Evolutionary conservation across 495 filamentous ascomycete genomes (phyloP), one percentile per base, ranked within the genome.

Genomic region (Endocarpon pusillum): DNA sequence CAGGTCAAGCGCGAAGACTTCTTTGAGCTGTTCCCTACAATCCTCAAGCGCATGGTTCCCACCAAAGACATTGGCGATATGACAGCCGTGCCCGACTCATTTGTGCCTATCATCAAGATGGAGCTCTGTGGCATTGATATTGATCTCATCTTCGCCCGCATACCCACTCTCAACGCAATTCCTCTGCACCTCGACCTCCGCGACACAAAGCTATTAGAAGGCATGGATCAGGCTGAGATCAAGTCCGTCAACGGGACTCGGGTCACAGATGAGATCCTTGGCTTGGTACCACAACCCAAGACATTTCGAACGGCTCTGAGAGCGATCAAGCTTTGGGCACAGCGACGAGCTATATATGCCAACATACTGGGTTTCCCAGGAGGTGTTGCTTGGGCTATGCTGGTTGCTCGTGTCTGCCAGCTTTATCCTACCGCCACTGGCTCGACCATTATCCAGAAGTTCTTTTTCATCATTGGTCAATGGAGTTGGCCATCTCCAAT

Each of bases 401-500:
- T 96, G 44, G 85, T 96, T 14, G 89, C 89, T 16, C 66, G 89
- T 38, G 81, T 96, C 29, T 97, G 89, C 49, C 89, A 97, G 52
- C 64, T 96, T n/a, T 97, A 94, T 58, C 89, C 89, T 11, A 81
- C 80, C 49, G 89, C 91, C 11, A 78, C 79, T 6, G 80, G 78
- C 23, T 77, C 86, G 10, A 73, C 80, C 11, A 73, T 97, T 20
- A 73, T 96, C 19, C 63, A 66, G 46, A 94, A 92, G 54, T 97
- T 97, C 67, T 97, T 96, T 58, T 60, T 71, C 34, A 79, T 97
- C 47, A 81, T 96, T 61, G 68, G 69, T 39, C 71, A 75, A 42
- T 97, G 89, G 89, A 73, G 71, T 10, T 97, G 91, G 91, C 89
- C 89, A 19, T 71, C 78, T 35, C 89, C 89, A 19, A 78, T 96